Evolutionary conservation across 768 basidiomycete genomes (phyloP).

Genomic region (Boletus subparvulus): DNA sequence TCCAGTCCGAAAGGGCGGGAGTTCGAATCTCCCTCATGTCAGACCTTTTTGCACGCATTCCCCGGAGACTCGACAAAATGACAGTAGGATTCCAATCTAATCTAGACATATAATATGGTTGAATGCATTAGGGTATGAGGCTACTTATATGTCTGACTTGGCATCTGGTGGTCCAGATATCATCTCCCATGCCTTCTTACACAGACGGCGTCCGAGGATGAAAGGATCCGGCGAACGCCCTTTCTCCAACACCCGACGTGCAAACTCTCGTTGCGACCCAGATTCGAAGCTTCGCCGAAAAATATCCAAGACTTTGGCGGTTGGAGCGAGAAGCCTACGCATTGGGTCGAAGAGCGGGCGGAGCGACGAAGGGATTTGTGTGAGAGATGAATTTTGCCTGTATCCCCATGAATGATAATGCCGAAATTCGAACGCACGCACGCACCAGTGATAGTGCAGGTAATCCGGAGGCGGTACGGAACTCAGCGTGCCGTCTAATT

Average conservation of each 20-base stretch:
- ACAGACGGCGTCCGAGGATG: constrained; percentile 39
- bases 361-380: constrained; percentile 57
- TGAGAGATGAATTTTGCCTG: constrained; percentile 53
- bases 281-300: constrained; percentile 53
- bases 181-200: constrained; percentile 41
- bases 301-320: constrained; percentile 49
- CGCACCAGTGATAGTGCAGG: constrained; percentile 36
- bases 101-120: constrained; percentile 9
- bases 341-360: constrained; percentile 55
- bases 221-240: constrained; percentile 62
- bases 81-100: not conserved
- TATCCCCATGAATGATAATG: not conserved
- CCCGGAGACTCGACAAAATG: not conserved
- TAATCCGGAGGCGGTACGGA: constrained; percentile 22
- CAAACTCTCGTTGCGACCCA: constrained; percentile 61
- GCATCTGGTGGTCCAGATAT: constrained; percentile 32
- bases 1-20: constrained; percentile 38
- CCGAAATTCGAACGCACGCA: constrained; percentile 9
- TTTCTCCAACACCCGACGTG: constrained; percentile 59
- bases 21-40: constrained; percentile 37
- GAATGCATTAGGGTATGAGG: constrained; percentile 23
- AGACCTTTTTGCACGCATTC: constrained; percentile 4
- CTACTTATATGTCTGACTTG: constrained; percentile 24
- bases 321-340: constrained; percentile 55
- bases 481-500: constrained; percentile 33